A percentile compares a stretch with the other conserved stretches of the same genome.
These are phyloP conservation scores for Leccinum rimulosum DNA, from an alignment of 768 basidiomycete species.

Conservation along the genomic window DNA sequence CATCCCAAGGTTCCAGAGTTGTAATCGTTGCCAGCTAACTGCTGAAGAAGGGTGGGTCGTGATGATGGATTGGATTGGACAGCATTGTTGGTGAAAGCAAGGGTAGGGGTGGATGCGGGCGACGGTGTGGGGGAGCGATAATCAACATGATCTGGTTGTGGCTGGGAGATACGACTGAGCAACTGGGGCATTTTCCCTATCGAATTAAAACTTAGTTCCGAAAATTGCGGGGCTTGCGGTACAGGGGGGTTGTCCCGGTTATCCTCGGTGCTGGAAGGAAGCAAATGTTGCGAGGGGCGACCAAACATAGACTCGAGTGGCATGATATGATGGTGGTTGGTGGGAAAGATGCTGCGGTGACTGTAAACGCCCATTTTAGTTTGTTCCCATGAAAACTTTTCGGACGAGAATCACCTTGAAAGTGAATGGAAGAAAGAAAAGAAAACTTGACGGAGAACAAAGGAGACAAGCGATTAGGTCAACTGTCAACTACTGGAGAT, in stretches of 20 bases:
- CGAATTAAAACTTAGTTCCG: conserved; percentile 36
- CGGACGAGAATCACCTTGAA: conserved; percentile 14
- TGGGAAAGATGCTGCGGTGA: conserved; percentile 12
- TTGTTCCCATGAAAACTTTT: background rate
- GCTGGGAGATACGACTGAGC: conserved; percentile 47
- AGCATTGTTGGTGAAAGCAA: background rate
- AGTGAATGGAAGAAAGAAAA: background rate
- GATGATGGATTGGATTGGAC: conserved; percentile 10
- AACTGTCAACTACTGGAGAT: conserved; percentile 5
- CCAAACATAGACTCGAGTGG: conserved; percentile 29
- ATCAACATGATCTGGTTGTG: conserved; percentile 23
- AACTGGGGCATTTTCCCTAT: conserved; percentile 56
- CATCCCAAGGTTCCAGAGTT: background rate
- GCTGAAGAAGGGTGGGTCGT: conserved; percentile 23
- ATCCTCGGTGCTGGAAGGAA: conserved; percentile 11
- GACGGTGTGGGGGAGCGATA: conserved; percentile 32
- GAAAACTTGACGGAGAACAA: background rate
- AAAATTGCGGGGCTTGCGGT: conserved; percentile 29
- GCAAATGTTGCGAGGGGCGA: conserved; percentile 24
- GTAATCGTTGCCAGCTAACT: conserved; percentile 13
- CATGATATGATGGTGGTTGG: conserved; percentile 20
- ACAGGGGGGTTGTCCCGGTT: conserved; percentile 12
- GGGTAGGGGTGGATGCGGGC: conserved; percentile 9
- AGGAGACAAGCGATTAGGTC: background rate
- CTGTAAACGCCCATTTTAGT: conserved; percentile 8